Conservation (phyloP, 2,329 filamentous ascomycete species). For the Aspergillus fumigatiaffinis region DNA sequence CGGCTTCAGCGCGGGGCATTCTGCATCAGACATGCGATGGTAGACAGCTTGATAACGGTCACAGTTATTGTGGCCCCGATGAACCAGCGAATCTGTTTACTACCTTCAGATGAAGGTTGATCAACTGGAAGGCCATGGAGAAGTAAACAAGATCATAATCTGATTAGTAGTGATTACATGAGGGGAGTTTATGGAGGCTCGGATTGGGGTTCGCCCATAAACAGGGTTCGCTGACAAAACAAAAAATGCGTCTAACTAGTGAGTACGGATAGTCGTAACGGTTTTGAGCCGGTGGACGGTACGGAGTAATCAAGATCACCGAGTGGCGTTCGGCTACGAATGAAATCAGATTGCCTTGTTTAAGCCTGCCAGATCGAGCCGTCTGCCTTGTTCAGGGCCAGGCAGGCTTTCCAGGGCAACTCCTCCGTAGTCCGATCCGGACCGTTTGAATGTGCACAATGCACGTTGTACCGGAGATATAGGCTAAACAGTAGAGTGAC, state of each 20-base stretch:
- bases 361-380: no score
- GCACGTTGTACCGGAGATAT: neutral
- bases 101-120: constrained; percentile 17
- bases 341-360: neutral
- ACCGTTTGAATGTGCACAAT: neutral
- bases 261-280: neutral
- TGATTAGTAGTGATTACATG: constrained; percentile 6
- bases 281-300: neutral
- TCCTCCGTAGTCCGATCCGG: neutral
- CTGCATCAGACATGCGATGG: constrained; percentile 24
- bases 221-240: constrained; percentile 31
- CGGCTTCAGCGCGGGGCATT: constrained; percentile 29
- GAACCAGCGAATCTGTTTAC: constrained; percentile 5
- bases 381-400: neutral
- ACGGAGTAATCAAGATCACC: neutral
- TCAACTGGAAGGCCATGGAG: constrained; percentile 21
- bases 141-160: neutral
- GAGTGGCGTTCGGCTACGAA: neutral
- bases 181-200: constrained; percentile 4
- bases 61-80: neutral
- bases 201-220: constrained; percentile 5
- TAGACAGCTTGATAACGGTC: constrained; percentile 2
- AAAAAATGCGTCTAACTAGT: neutral
- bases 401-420: neutral
- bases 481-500: neutral